These are phyloP conservation scores for Aspergillus novofumigatus DNA, from an alignment of 2,329 filamentous ascomycete genomes.

Conservation along the genomic window DNA sequence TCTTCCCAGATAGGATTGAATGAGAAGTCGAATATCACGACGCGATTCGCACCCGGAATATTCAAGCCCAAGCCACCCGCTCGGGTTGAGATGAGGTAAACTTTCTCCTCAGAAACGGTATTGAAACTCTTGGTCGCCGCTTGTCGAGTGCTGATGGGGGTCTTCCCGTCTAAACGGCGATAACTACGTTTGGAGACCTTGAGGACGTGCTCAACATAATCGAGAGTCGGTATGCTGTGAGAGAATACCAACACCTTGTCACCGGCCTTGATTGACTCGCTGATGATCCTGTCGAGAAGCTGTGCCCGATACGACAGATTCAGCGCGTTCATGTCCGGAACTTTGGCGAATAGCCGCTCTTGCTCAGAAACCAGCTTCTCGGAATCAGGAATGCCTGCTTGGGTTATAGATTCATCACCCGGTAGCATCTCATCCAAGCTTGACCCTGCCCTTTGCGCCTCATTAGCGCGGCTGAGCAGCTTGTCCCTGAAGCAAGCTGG, in stretches of 20 bases:
- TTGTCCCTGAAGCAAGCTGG: constrained; percentile 51
- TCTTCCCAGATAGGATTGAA: constrained; percentile 80
- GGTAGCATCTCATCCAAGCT: constrained; percentile 11
- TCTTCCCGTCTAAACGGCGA: constrained; percentile 65
- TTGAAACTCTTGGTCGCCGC: constrained; percentile 67
- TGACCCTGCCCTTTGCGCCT: constrained; percentile 12
- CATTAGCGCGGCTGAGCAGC: constrained; percentile 38
- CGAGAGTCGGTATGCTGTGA: constrained; percentile 63
- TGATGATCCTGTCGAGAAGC: constrained; percentile 65
- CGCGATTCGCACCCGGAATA: constrained; percentile 75
- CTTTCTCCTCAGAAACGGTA: constrained; percentile 41
- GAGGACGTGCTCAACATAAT: constrained; percentile 63
- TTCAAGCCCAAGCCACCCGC: constrained; percentile 83
- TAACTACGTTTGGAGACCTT: constrained; percentile 43
- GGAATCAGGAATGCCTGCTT: constrained; percentile 32
- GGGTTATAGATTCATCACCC: constrained; percentile 31
- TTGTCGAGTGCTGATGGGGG: constrained; percentile 56
- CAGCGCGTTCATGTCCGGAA: constrained; percentile 39
- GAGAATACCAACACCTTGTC: constrained; percentile 83
- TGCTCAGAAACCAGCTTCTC: constrained; percentile 31
- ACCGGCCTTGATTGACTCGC: constrained; percentile 54
- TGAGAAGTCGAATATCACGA: constrained; percentile 78
- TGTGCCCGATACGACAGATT: constrained; percentile 63
- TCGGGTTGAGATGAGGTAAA: constrained; percentile 78
- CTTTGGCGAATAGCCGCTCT: constrained; percentile 24